Base-by-base conservation (phyloP, 2,329 filamentous ascomycete genomes). In the Dactylonectria estremocensis region DNA sequence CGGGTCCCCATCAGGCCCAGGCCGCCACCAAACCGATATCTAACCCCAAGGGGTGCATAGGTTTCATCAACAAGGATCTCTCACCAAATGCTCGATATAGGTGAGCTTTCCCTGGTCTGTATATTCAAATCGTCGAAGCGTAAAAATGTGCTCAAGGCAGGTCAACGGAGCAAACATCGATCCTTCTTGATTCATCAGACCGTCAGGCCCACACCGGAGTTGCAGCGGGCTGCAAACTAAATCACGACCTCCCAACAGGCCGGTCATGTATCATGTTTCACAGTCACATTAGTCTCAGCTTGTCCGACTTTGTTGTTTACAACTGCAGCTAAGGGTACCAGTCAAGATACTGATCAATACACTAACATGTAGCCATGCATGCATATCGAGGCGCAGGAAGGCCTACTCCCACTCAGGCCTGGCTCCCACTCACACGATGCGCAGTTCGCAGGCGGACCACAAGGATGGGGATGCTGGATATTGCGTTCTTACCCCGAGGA, bases 1-100 rank as follows among this genome's bases (percentile, higher is more conserved):
- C 73, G 69, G 67, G 70, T 66, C 73, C 71, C 71, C 69, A 68
- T 71, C 56, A 55, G 55, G 67, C 64, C 66, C 68, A 69, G 68
- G 69, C 66, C 64, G 72, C 68, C 72, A 68, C 58, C 66, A 61
- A 61, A 66, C 62, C 63, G 67, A 60, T 52, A 60, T 54, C 40
- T 61, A 53, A 68, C 56, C 54, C 60, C 40, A 64, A 54, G 58
- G 40, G 43, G 56, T 56, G 57, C 61, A 54, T 64, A 31, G 28
- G 56, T 18, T 58, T 33, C 52, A 28, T 45, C 59, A 46, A 24
- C 49, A 55, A 50, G 16, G 18, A 46, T 43, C 24, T 16, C 22
- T 45, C 46, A 8, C 18, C 33, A n/a, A 31, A 24, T 31, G 20
- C 52, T 33, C 31, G 43, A 20, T 22, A 24, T 31, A 35, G 24